Percentiles rank a stretch among this genome's conserved stretches.
Conservation (phyloP, 768 basidiomycete species). For the Rhodotorula kratochvilovae region DNA sequence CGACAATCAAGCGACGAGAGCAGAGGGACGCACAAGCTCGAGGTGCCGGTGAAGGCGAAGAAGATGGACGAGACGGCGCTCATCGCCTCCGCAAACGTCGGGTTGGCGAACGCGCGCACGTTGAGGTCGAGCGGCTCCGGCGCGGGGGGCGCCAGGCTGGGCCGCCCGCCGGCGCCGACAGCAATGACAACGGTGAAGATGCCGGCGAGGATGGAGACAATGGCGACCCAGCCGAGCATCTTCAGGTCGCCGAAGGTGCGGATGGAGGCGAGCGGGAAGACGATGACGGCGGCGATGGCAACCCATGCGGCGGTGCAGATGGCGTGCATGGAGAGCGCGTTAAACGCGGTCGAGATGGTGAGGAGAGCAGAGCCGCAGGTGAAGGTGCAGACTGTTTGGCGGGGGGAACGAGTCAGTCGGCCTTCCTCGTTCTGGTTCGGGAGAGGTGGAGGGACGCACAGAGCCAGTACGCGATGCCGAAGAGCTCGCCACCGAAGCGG, state of each 20-base stretch:
- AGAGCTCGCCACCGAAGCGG: slow-evolving; percentile 12
- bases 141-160: slow-evolving; percentile 40
- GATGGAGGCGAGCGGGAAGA: slow-evolving; percentile 40
- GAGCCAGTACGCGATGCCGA: slow-evolving; percentile 29
- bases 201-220: slow-evolving; percentile 35
- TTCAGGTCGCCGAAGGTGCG: slow-evolving; percentile 46
- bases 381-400: slow-evolving; percentile 21
- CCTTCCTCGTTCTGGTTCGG: neutral
- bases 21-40: neutral
- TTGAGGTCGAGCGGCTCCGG: slow-evolving; percentile 39
- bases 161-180: slow-evolving; percentile 41
- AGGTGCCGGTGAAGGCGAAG: slow-evolving; percentile 40
- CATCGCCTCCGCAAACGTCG: slow-evolving; percentile 43
- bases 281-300: slow-evolving; percentile 43
- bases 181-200: slow-evolving; percentile 41
- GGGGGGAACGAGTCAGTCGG: too few species aligned
- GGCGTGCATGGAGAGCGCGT: slow-evolving; percentile 46
- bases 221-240: slow-evolving; percentile 44
- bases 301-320: slow-evolving; percentile 49
- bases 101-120: slow-evolving; percentile 30
- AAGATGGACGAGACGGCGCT: slow-evolving; percentile 46
- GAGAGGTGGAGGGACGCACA: neutral
- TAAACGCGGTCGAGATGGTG: slow-evolving; percentile 47
- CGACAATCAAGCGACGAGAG: neutral
- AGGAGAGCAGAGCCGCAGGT: slow-evolving; percentile 46